Evolutionary conservation across 345 rosid genomes (phyloP), one percentile per base, ranked within the genome.

Genomic region (Lepidium aucheri): DNA sequence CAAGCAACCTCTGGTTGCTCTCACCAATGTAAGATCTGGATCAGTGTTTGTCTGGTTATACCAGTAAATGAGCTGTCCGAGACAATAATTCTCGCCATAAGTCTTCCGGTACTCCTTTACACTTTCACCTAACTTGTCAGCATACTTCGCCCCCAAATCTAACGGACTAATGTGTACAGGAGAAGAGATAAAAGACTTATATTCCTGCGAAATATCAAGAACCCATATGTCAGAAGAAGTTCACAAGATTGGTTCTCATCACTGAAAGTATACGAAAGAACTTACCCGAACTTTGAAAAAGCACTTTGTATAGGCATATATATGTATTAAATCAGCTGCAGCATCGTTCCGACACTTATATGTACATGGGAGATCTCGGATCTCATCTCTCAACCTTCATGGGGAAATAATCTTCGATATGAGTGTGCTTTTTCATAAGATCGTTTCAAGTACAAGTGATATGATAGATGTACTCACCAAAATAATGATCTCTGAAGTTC

Each of bases 41-140:
- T 89, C 86, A 4, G 76, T 53, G 75, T 86, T 82, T 4, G 96
- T 89, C 82, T 95, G 99, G 62, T 83, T 74, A 76, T 95, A 85
- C 99, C 99, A 95, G 76, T 81, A 95, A 42, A 95, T 86, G 65
- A 95, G 83, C 83, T 95, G 99, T 53, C 97, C 99, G 35, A 95
- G 71, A 76, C 99, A 95, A 74, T 89, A 95, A 70, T 87, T 95
- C 78, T 85, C 96, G 60, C 96, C 94, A 44, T 95, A 95, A 9
- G 86, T 84, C 81, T 89, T 95, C 71, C 85, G 60, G 77, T 84
- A 95, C 81, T 89, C 96, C 45, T 87, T 84, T 35, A 77, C 69
- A 46, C 85, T 84, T 18, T 74, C 67, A 20, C 93, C 97, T 78
- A 95, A 60, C 77, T 89, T 89, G 36, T 83, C 87, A 43, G 90